phyloP scores from a whole-genome alignment of 2,329 filamentous ascomycete genomes.

The Aureobasidium sp. region DNA sequence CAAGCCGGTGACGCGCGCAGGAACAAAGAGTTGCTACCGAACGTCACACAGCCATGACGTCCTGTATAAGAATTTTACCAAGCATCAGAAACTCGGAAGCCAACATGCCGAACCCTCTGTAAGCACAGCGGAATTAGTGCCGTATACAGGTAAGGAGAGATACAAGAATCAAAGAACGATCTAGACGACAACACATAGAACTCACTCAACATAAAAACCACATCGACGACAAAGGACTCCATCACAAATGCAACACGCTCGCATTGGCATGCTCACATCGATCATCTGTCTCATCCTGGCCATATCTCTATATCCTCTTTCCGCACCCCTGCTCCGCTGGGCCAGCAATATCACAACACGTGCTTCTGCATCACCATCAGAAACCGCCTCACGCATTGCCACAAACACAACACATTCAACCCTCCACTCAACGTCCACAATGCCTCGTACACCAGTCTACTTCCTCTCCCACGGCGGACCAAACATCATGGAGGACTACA shows the following conservation, averaged over 20 bases:
- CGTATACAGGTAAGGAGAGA: not conserved
- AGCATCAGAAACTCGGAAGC: not conserved
- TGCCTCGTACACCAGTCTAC: slow-evolving; percentile 39
- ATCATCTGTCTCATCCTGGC: slow-evolving; percentile 6
- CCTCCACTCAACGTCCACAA: slow-evolving; percentile 2
- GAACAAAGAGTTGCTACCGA: not conserved
- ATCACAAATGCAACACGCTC: not conserved
- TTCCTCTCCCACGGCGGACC: slow-evolving; percentile 47
- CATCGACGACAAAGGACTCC: too few relatives aligned
- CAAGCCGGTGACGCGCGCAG: not conserved
- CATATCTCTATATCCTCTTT: not conserved
- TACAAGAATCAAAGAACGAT: not conserved
- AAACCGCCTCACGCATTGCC: not conserved
- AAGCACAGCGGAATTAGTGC: slow-evolving; percentile 3
- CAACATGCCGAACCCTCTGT: not conserved
- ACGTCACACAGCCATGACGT: not conserved
- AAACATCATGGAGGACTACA: slow-evolving; percentile 51
- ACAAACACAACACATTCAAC: not conserved
- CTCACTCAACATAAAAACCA: not conserved
- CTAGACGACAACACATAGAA: not conserved
- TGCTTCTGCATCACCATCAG: not conserved
- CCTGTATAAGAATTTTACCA: not conserved
- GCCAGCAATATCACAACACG: not conserved
- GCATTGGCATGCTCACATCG: not conserved
- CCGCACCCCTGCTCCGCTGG: not conserved